Percentiles rank a stretch among this genome's conserved stretches.
phyloP scores from a whole-genome alignment of 1,284 basidiomycete genomes.

The Gomphus bonarii region DNA sequence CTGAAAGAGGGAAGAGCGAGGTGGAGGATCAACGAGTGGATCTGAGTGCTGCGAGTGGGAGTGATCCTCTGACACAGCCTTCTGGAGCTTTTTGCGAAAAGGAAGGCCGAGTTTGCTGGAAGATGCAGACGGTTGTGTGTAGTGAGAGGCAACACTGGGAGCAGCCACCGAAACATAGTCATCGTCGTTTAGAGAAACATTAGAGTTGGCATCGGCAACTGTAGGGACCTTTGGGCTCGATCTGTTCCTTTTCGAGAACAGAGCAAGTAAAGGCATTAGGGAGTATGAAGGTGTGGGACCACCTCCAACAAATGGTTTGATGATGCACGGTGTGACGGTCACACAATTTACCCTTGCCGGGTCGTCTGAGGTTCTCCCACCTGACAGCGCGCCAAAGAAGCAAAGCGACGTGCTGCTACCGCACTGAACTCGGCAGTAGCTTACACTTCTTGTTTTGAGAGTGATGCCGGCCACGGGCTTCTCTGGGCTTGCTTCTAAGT shows the following conservation, averaged over 20 bases:
- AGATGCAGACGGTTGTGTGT: neutral
- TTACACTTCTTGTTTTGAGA: too few relatives aligned
- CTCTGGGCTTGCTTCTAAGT: too few relatives aligned
- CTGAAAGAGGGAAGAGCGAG: slow-evolving; percentile 8
- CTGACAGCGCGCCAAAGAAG: neutral
- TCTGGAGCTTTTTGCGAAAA: neutral
- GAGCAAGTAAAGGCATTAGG: slow-evolving; percentile 14
- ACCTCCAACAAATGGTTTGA: neutral
- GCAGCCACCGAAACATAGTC: slow-evolving; percentile 8
- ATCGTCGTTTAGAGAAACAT: slow-evolving; percentile 11
- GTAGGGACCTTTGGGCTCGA: slow-evolving; percentile 12
- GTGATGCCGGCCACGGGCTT: too few relatives aligned
- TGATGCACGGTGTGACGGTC: neutral
- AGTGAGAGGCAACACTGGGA: slow-evolving; percentile 4
- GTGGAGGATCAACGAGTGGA: slow-evolving; percentile 5
- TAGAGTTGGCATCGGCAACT: slow-evolving; percentile 1
- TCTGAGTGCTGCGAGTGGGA: neutral
- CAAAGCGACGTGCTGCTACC: too few relatives aligned
- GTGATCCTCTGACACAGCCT: neutral
- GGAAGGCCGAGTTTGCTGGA: slow-evolving; percentile 3
- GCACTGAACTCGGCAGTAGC: too few relatives aligned
- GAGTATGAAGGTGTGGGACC: neutral
- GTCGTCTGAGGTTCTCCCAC: neutral
- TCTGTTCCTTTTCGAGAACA: slow-evolving; percentile 15
- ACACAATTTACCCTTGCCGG: neutral